Evolutionary conservation across 2,329 filamentous ascomycete species (phyloP), one percentile per base, ranked within the genome.

Genomic region (Clonostachys solani): DNA sequence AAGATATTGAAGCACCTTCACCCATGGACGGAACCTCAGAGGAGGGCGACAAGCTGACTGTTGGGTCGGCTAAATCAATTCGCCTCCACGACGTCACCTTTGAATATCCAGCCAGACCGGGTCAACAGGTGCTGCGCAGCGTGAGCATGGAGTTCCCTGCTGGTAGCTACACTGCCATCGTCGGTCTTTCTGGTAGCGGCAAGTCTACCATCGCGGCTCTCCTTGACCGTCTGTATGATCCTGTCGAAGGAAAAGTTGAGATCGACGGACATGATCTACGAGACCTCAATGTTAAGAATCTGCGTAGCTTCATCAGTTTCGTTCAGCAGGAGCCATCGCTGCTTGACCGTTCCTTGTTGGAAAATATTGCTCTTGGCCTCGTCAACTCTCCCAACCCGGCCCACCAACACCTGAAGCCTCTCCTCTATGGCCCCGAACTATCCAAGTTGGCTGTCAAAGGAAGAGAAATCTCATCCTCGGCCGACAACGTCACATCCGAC

Each of bases 161-260:
- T 3, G 92, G 92, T 17, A 96, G 95, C 71, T 91, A 88, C 16
- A 96, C 92, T 3, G 94, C 94, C 3, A 73, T 99, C 7, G 94
- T 99, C 9, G 94, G 94, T 49, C 89, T 92, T 1, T 97, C 92
- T 12, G 94, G 94, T 12, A 95, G 88, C 37, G 94, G 94, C 43
- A 99, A 97, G 69, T 92, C 87, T 23, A 75, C 41, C 66, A 74
- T 6, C 29, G 43, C 41, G 16, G 47, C 37, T 9, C 23, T 48
- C 10, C 15, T 48, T 6, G 47, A 48, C 17, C 17, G 47, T 15
- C 36, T 44, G 19, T 48, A 48, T 16, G 60, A 62, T 2, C 60
- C 67, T 1, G 36, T 40, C 9, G 46, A 49, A 0, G 63, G 65
- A 0, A n/a, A 40, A 12, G 57, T 66, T 40, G 53, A 48, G n/a